These are phyloP conservation scores for Microdochium paspali DNA, from an alignment of 2,329 filamentous ascomycete genomes.

Conservation along the genomic window DNA sequence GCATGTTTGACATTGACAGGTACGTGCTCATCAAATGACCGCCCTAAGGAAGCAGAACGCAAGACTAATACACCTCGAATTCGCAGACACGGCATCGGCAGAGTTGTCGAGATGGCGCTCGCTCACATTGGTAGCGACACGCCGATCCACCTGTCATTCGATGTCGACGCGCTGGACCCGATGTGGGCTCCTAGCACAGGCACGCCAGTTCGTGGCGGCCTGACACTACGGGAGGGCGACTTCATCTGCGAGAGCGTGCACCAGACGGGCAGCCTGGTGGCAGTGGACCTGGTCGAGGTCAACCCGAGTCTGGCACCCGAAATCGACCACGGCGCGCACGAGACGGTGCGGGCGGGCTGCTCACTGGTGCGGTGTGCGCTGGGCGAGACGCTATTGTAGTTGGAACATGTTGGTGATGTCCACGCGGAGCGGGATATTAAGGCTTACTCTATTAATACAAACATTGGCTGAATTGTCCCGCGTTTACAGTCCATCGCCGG, in stretches of 20 bases:
- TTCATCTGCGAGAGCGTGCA: slow-evolving; percentile 89
- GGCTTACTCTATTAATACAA: slow-evolving; percentile 1
- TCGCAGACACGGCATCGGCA: slow-evolving; percentile 79
- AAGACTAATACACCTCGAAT: no score
- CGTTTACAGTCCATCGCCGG: no score
- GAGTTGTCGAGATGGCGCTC: slow-evolving; percentile 96
- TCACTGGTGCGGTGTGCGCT: slow-evolving; percentile 86
- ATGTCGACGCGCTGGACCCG: slow-evolving; percentile 92
- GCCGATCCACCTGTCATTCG: slow-evolving; percentile 93
- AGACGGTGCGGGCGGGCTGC: slow-evolving; percentile 85
- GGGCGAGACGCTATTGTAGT: slow-evolving; percentile 78
- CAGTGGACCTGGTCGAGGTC: slow-evolving; percentile 76
- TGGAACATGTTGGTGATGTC: slow-evolving; percentile 7
- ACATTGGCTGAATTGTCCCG: not conserved
- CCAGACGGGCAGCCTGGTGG: slow-evolving; percentile 67
- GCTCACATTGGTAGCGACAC: slow-evolving; percentile 91
- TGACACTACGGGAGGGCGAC: slow-evolving; percentile 91
- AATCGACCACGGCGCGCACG: slow-evolving; percentile 55
- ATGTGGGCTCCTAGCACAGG: slow-evolving; percentile 95
- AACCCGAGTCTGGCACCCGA: slow-evolving; percentile 62
- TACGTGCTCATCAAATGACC: slow-evolving; percentile 27
- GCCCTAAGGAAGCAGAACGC: not conserved
- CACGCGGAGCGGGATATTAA: no score
- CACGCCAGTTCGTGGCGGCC: slow-evolving; percentile 83
- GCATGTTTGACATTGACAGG: slow-evolving; percentile 96